These are phyloP conservation scores for Lathyrus tuberosus DNA, from an alignment of 306 rosid species.

Conservation along the genomic window DNA sequence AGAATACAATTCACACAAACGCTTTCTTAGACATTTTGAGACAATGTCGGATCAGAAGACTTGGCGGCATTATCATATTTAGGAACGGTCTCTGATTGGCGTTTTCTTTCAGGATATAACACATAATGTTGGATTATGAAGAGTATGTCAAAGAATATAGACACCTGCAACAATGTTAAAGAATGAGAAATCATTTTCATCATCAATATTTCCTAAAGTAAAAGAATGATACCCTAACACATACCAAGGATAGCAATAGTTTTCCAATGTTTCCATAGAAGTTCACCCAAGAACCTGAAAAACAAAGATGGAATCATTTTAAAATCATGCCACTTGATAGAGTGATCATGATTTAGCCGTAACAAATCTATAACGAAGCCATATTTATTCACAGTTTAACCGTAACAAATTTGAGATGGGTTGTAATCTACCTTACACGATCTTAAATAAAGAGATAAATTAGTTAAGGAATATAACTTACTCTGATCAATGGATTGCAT, in stretches of 20 bases:
- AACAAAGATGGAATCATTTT: slow-evolving; percentile 30
- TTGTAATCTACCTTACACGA: too few species aligned
- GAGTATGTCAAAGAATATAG: slow-evolving; percentile 72
- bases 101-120: slow-evolving; percentile 53
- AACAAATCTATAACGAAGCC: too few species aligned
- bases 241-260: slow-evolving; percentile 77
- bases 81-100: slow-evolving; percentile 31
- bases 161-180: slow-evolving; percentile 50
- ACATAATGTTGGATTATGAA: slow-evolving; percentile 77
- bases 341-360: too few species aligned
- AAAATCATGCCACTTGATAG: slow-evolving; percentile 4
- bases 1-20: too few species aligned
- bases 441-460: background rate
- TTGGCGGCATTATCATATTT: slow-evolving; percentile 38
- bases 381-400: too few species aligned
- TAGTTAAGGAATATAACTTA: slow-evolving; percentile 33
- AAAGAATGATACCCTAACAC: slow-evolving; percentile 16
- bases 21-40: slow-evolving; percentile 42
- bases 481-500: slow-evolving; percentile 94
- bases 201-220: background rate
- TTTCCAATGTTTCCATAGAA: slow-evolving; percentile 87
- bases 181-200: background rate
- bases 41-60: slow-evolving; percentile 30
- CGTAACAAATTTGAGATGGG: too few species aligned
- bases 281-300: slow-evolving; percentile 86